phyloP scores from a whole-genome alignment of 257 asterid species.

The Nicotiana benthamiana region DNA sequence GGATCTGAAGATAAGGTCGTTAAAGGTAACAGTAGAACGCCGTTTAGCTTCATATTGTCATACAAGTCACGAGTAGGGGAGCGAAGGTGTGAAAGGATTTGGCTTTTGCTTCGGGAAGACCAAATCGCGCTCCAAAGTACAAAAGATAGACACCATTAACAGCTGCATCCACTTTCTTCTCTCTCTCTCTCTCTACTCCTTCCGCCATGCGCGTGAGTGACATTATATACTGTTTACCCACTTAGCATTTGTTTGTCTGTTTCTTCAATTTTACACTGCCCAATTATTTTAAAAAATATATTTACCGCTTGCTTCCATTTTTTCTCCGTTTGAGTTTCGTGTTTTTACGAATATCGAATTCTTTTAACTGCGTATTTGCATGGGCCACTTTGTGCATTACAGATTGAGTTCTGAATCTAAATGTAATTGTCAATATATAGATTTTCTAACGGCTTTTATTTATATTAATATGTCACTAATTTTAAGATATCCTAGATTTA shows the following conservation, averaged over 20 bases:
- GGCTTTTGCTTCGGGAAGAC: conserved; percentile 19
- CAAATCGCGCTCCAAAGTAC: conserved; percentile 22
- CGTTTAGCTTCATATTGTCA: neutral
- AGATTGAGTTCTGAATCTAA: too few relatives aligned
- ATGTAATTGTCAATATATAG: too few relatives aligned
- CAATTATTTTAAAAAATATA: too few relatives aligned
- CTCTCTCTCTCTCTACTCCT: conserved; percentile 19
- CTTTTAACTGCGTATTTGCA: too few relatives aligned
- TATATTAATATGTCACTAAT: too few relatives aligned
- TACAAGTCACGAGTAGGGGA: neutral
- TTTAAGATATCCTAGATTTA: too few relatives aligned
- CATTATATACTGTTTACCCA: neutral
- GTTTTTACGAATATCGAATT: too few relatives aligned
- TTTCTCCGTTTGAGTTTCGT: too few relatives aligned
- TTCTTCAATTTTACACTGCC: too few relatives aligned
- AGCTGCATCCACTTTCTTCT: neutral
- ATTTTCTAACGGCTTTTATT: too few relatives aligned
- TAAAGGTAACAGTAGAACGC: neutral
- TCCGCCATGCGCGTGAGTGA: conserved; percentile 22
- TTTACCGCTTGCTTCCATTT: too few relatives aligned
- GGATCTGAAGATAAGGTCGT: conserved; percentile 2
- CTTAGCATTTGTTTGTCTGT: neutral
- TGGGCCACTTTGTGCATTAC: too few relatives aligned
- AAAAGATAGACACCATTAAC: conserved; percentile 25
- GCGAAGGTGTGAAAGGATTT: neutral